A percentile compares a stretch with the other conserved stretches of the same genome.
Conservation (phyloP, 371 early-diverging fungal species). For the Gilbertella persicaria region DNA sequence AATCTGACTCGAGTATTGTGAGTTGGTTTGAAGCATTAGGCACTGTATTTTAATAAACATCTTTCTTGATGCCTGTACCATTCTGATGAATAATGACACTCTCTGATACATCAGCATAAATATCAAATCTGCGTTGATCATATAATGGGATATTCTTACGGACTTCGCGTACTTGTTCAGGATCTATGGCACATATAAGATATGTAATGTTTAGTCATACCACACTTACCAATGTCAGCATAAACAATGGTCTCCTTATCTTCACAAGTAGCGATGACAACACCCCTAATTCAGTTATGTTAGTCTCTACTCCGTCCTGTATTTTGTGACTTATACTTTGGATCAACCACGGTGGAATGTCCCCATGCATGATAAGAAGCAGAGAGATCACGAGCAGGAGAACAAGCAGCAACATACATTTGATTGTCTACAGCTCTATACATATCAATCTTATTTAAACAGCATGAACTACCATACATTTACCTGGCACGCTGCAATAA, state of each 20-base stretch:
- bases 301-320: too few species aligned
- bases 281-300: too few species aligned
- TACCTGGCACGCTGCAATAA: constrained; percentile 85
- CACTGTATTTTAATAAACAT: constrained; percentile 59
- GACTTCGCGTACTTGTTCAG: constrained; percentile 56
- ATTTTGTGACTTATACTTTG: constrained; percentile 68
- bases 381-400: constrained; percentile 83
- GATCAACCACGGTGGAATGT: constrained; percentile 90
- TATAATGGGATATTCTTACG: constrained; percentile 76
- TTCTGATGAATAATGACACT: constrained; percentile 23
- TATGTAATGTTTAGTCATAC: background rate
- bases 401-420: constrained; percentile 90
- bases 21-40: constrained; percentile 76
- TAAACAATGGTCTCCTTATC: constrained; percentile 85
- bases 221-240: constrained; percentile 70
- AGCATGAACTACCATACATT: constrained; percentile 6
- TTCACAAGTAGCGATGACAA: constrained; percentile 69
- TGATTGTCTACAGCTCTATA: constrained; percentile 69
- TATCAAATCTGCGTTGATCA: constrained; percentile 85
- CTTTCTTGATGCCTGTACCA: constrained; percentile 33
- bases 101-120: constrained; percentile 70
- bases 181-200: constrained; percentile 41
- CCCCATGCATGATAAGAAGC: constrained; percentile 93
- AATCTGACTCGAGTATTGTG: constrained; percentile 67
- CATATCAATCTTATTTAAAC: background rate